A percentile compares a stretch with the other conserved stretches of the same genome.
Evolutionary conservation across 2,329 filamentous ascomycete genomes (phyloP).

Genomic region (Orbilia oligospora): DNA sequence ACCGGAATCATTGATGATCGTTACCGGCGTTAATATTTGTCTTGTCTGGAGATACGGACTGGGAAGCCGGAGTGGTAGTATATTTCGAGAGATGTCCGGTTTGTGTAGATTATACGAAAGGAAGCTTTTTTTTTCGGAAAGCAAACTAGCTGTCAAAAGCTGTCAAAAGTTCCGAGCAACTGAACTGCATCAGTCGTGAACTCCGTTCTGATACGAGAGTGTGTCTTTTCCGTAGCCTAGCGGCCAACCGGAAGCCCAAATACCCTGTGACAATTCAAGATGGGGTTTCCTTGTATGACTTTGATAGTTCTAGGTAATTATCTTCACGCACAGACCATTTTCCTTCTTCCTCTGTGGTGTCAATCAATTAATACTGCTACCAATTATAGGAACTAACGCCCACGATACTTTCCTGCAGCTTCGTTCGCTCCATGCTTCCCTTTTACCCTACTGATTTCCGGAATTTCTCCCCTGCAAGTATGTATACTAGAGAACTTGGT

Average conservation of each 20-base stretch:
- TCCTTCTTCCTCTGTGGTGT: background rate
- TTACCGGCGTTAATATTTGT: slow-evolving; percentile 3
- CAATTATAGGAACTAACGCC: slow-evolving; percentile 47
- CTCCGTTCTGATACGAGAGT: slow-evolving; percentile 18
- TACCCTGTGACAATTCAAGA: slow-evolving; percentile 12
- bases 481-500: slow-evolving; percentile 17
- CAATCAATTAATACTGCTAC: slow-evolving; percentile 35
- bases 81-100: background rate
- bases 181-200: background rate
- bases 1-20: slow-evolving; percentile 11
- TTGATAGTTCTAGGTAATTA: background rate
- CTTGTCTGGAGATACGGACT: slow-evolving; percentile 41
- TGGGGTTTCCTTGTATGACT: slow-evolving; percentile 35
- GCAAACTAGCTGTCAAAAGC: background rate
- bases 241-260: slow-evolving; percentile 35
- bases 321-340: slow-evolving; percentile 47
- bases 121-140: background rate
- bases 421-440: slow-evolving; percentile 41
- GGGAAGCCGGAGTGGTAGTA: slow-evolving; percentile 14
- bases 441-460: slow-evolving; percentile 52
- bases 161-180: slow-evolving; percentile 17
- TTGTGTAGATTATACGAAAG: slow-evolving; percentile 15
- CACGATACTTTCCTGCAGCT: slow-evolving; percentile 34
- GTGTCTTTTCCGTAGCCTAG: slow-evolving; percentile 8
- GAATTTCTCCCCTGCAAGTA: slow-evolving; percentile 39